A percentile compares a stretch with the other conserved stretches of the same genome.
Evolutionary conservation across 176 grass and related monocot species (phyloP).

Genomic region (Neostapfia colusana): DNA sequence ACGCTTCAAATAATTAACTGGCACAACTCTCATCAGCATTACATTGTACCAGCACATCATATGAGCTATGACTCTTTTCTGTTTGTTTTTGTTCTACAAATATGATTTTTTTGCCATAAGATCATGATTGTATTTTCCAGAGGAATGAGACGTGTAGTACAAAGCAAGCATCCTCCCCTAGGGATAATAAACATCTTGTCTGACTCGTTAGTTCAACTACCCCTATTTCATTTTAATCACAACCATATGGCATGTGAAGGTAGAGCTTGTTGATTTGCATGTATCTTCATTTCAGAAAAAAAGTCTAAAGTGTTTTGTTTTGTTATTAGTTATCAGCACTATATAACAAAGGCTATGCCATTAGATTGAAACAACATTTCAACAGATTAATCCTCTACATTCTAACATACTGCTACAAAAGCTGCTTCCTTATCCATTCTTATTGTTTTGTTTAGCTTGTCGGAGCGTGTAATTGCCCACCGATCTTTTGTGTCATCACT

Average conservation of each 20-base stretch:
- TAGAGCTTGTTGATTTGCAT: slow-evolving; percentile 2
- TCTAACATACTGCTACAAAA: not conserved
- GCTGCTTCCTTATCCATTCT: not conserved
- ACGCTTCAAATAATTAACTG: not conserved
- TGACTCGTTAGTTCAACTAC: slow-evolving; percentile 15
- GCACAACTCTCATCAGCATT: not conserved
- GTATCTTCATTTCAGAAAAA: not conserved
- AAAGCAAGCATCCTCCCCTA: slow-evolving; percentile 10
- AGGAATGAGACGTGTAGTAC: not conserved
- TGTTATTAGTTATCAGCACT: not conserved
- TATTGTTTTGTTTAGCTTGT: slow-evolving; percentile 57
- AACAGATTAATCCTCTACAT: slow-evolving; percentile 10
- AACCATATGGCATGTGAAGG: not conserved
- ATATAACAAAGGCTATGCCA: not conserved
- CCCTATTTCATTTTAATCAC: slow-evolving; percentile 18
- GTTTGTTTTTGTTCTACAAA: slow-evolving; percentile 7
- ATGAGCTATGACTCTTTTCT: not conserved
- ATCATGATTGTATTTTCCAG: slow-evolving; percentile 4
- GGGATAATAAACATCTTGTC: slow-evolving; percentile 6
- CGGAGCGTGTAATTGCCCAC: slow-evolving; percentile 71
- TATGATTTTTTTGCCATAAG: not conserved
- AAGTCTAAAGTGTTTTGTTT: not conserved
- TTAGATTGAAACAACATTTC: not conserved
- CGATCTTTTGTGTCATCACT: slow-evolving; percentile 88
- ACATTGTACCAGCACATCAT: not conserved